These are phyloP conservation scores for Rutidosis leptorrhynchoides DNA, from an alignment of 129 eudicot genomes.

Conservation along the genomic window DNA sequence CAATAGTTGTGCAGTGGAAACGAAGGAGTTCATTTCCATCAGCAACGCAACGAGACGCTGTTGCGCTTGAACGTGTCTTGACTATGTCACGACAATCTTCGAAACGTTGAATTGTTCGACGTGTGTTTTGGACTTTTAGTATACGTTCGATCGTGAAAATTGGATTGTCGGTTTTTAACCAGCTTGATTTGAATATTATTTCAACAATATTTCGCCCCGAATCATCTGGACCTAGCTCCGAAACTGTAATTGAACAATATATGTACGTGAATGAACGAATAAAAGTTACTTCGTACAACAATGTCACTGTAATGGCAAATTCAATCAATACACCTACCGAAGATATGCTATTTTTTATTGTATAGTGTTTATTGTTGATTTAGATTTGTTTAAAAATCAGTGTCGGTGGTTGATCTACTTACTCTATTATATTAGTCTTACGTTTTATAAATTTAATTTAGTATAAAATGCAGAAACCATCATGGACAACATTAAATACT, in stretches of 20 bases:
- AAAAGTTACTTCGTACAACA: conserved; percentile 20
- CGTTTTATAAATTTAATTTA: neutral
- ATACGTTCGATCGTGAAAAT: conserved; percentile 86
- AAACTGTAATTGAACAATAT: conserved; percentile 35
- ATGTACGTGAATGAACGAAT: neutral
- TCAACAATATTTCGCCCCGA: conserved; percentile 92
- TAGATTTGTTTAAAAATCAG: neutral
- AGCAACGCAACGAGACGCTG: conserved; percentile 75
- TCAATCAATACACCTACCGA: neutral
- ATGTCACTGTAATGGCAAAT: conserved; percentile 6
- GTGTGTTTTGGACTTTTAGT: conserved; percentile 74
- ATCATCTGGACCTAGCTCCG: conserved; percentile 84
- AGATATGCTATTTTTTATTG: neutral
- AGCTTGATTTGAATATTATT: conserved; percentile 93
- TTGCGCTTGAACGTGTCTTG: conserved; percentile 60
- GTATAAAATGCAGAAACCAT: too few relatives aligned
- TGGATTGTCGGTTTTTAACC: conserved; percentile 65
- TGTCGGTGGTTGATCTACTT: conserved; percentile 28
- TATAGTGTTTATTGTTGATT: too few relatives aligned
- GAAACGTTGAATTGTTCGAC: conserved; percentile 62
- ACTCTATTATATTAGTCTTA: neutral
- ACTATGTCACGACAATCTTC: conserved; percentile 85
- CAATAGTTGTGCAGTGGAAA: conserved; percentile 75
- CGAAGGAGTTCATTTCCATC: conserved; percentile 98
- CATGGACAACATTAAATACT: too few relatives aligned